Base-by-base conservation (phyloP, 2,329 filamentous ascomycete genomes). In the Endoconidiophora laricicola region DNA sequence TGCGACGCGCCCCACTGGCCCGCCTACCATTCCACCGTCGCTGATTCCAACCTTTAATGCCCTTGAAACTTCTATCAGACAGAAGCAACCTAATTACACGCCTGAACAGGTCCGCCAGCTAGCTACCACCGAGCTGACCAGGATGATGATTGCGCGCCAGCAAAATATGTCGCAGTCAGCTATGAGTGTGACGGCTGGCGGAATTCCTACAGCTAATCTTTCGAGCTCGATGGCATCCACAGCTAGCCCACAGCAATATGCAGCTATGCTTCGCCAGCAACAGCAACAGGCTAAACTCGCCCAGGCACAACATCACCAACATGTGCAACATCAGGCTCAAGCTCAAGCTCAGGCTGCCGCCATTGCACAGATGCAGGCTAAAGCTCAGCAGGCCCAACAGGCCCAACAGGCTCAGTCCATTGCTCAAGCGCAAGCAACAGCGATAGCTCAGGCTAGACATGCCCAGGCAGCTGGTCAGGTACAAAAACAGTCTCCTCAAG, bases 231-330 rank as follows among this genome's bases (percentile, higher is more conserved):
- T 73, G 45, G 62, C 67, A 1, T 65, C 66, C 16, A 70, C 70
- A 0, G 66, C 67, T 1, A 74, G 71, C 51, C 74, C 74, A 24
- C 73, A 78, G 39, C 74, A 78, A 54, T 78, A 78, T 57, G 74
- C 74, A 1, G 73, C 75, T 50, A 63, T 78, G 33, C 66, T 78
- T 6, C 63, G 74, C 42, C 72, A 74, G 38, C 74, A 78, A 71
- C 75, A 54, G 24, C 52, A 54, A 38, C 51, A 48, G 18, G 46
- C 46, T 26, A 48, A 52, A 65, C 64, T 53, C 63, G 64, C 61
- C n/a, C 56, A 57, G 16, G 58, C 53, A 49, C 62, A 58, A 33
- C 29, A 33, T 33, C 29, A 33, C 7, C 29, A 33, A 33, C 55
- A 46, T 53, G 58, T 53, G 57, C 63, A 57, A 54, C 55, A 46